These are phyloP conservation scores for Populus ilicifolia DNA, from an alignment of 345 rosid species.

Conservation along the genomic window DNA sequence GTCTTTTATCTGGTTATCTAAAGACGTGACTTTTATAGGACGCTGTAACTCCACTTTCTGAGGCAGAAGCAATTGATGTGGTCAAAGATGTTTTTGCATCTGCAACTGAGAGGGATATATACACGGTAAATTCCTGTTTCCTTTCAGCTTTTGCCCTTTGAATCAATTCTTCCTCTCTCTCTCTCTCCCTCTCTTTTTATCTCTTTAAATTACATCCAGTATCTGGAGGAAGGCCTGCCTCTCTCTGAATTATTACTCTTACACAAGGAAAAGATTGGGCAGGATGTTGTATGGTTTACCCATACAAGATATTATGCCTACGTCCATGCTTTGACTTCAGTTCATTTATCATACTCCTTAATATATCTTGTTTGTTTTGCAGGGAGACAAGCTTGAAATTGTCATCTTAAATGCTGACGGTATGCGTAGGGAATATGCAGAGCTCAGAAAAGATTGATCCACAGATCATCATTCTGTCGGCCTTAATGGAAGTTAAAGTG, in stretches of 20 bases:
- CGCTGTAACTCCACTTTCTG: slow-evolving; percentile 87
- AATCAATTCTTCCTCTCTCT: neutral
- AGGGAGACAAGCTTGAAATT: slow-evolving; percentile 90
- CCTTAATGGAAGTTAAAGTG: neutral
- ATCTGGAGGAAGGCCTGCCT: neutral
- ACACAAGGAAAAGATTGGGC: neutral
- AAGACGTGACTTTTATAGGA: slow-evolving; percentile 47
- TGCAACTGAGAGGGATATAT: slow-evolving; percentile 95
- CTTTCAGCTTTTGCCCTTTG: neutral
- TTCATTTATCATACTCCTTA: neutral
- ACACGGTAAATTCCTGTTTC: slow-evolving; percentile 59
- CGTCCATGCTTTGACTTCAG: neutral
- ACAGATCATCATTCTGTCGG: neutral
- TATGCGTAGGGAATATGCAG: slow-evolving; percentile 65
- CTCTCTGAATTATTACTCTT: neutral
- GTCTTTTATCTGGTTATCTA: slow-evolving; percentile 1
- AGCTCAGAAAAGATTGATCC: slow-evolving; percentile 72
- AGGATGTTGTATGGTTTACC: neutral
- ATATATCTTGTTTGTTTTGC: slow-evolving; percentile 8
- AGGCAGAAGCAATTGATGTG: slow-evolving; percentile 81
- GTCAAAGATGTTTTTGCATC: slow-evolving; percentile 90
- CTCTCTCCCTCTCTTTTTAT: neutral
- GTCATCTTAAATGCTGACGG: slow-evolving; percentile 69
- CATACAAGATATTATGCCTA: neutral
- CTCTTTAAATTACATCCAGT: neutral